Conservation (phyloP, 1,284 basidiomycete species). For the Malassezia caprae region DNA sequence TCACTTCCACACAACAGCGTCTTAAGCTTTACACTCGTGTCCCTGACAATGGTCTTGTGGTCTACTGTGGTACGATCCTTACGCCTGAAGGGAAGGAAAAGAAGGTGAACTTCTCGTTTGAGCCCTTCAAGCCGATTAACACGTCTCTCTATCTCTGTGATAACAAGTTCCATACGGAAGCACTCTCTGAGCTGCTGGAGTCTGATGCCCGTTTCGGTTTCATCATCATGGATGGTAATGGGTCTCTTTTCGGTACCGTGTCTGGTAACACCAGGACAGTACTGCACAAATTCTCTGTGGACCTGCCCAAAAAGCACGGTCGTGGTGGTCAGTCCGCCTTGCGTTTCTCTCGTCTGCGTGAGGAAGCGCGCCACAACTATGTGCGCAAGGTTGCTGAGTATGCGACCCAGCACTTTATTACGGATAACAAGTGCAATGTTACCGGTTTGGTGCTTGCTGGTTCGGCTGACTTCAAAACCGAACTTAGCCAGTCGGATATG, state of each 20-base stretch:
- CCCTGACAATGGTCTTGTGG: conserved; percentile 90
- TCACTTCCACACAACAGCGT: conserved; percentile 96
- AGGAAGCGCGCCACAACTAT: conserved; percentile 99
- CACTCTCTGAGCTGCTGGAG: conserved; percentile 88
- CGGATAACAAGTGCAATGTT: conserved; percentile 95
- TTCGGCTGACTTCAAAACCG: conserved; percentile 97
- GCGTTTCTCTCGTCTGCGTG: conserved; percentile 98
- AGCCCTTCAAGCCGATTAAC: conserved; percentile 87
- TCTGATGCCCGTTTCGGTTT: conserved; percentile 97
- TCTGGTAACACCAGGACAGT: conserved; percentile 95
- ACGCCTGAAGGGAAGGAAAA: conserved; percentile 96
- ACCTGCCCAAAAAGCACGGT: conserved; percentile 98
- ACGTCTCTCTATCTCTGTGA: conserved; percentile 92
- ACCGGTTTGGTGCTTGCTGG: conserved; percentile 94
- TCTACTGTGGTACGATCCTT: conserved; percentile 80
- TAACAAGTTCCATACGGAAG: conserved; percentile 99
- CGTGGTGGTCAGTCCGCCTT: conserved; percentile 99
- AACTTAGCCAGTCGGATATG: conserved; percentile 89
- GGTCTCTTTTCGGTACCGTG: conserved; percentile 87
- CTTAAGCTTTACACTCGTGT: conserved; percentile 83
- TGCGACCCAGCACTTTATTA: conserved; percentile 96
- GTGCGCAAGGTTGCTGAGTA: conserved; percentile 95
- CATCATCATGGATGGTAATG: conserved; percentile 99
- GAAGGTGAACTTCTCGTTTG: conserved; percentile 79
- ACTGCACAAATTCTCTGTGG: conserved; percentile 95